Percentiles rank a stretch among this genome's conserved stretches.
These are phyloP conservation scores for Glutinoglossum americanum DNA, from an alignment of 495 filamentous ascomycete species.

Conservation along the genomic window DNA sequence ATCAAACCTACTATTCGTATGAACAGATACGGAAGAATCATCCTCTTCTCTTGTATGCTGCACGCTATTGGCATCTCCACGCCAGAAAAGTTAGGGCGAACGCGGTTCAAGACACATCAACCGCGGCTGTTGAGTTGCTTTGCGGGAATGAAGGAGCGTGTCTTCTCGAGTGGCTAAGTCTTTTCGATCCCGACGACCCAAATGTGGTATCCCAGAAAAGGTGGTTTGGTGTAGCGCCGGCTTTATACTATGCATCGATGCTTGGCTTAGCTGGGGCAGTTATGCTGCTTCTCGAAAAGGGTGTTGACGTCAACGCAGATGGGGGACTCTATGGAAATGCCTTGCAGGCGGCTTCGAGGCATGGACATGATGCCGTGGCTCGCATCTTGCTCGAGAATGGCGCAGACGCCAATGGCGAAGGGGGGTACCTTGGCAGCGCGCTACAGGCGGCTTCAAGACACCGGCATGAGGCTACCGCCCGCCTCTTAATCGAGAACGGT, in stretches of 20 bases:
- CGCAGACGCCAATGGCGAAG: slow-evolving; percentile 7
- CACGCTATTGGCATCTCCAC: too few species aligned
- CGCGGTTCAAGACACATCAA: too few species aligned
- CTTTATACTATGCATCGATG: slow-evolving; percentile 11
- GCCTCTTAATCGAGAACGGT: background rate
- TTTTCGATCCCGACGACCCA: too few species aligned
- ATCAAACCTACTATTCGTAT: too few species aligned
- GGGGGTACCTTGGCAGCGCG: slow-evolving; percentile 10
- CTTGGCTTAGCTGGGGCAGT: slow-evolving; percentile 5
- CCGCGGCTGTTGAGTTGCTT: too few species aligned
- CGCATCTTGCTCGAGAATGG: background rate
- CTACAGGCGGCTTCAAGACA: slow-evolving; percentile 8
- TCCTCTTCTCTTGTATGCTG: too few species aligned
- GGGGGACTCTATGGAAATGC: background rate
- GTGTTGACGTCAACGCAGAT: slow-evolving; percentile 11
- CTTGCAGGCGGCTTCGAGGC: background rate
- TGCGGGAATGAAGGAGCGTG: too few species aligned
- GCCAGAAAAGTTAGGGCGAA: too few species aligned
- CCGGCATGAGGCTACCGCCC: background rate
- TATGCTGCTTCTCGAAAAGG: slow-evolving; percentile 3
- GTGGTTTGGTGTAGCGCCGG: too few species aligned
- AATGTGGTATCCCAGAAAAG: too few species aligned
- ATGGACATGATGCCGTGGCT: background rate
- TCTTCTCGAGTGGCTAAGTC: too few species aligned
- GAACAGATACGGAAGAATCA: too few species aligned